Percentiles rank a stretch among this genome's conserved stretches.
phyloP scores from a whole-genome alignment of 345 rosid genomes.

The Bruguiera gymnorhiza region DNA sequence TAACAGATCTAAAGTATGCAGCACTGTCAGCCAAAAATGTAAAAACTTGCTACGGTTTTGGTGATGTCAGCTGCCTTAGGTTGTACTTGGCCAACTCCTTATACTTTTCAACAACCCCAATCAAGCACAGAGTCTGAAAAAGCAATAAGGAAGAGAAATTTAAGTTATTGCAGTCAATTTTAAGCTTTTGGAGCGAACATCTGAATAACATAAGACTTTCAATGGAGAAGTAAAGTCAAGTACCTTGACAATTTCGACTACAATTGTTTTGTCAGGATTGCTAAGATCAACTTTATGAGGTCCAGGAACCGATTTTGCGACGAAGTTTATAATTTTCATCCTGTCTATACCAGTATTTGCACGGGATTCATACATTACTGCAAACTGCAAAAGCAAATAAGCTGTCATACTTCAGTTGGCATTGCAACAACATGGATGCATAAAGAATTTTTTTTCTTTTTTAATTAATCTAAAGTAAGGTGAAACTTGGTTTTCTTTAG shows the following conservation, averaged over 20 bases:
- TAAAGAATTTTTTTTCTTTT: too few relatives aligned
- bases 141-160: not conserved
- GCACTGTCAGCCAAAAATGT: too few relatives aligned
- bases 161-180: too few relatives aligned
- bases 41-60: slow-evolving; percentile 20
- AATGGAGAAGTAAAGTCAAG: not conserved
- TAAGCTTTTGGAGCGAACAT: too few relatives aligned
- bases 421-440: too few relatives aligned
- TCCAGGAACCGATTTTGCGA: slow-evolving; percentile 80
- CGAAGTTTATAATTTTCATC: slow-evolving; percentile 80
- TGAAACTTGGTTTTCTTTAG: too few relatives aligned
- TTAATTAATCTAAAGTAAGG: too few relatives aligned
- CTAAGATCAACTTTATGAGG: slow-evolving; percentile 94
- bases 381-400: slow-evolving; percentile 57
- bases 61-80: slow-evolving; percentile 80
- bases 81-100: slow-evolving; percentile 86
- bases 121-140: slow-evolving; percentile 80
- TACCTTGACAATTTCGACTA: slow-evolving; percentile 91
- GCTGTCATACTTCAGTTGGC: too few relatives aligned
- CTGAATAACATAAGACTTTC: too few relatives aligned
- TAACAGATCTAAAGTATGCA: too few relatives aligned
- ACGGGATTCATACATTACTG: slow-evolving; percentile 80
- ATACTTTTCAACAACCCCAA: slow-evolving; percentile 92
- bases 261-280: slow-evolving; percentile 77
- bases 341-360: slow-evolving; percentile 93